Conservation (phyloP, 805 yeast species). For the Yueomyces sinensis region DNA sequence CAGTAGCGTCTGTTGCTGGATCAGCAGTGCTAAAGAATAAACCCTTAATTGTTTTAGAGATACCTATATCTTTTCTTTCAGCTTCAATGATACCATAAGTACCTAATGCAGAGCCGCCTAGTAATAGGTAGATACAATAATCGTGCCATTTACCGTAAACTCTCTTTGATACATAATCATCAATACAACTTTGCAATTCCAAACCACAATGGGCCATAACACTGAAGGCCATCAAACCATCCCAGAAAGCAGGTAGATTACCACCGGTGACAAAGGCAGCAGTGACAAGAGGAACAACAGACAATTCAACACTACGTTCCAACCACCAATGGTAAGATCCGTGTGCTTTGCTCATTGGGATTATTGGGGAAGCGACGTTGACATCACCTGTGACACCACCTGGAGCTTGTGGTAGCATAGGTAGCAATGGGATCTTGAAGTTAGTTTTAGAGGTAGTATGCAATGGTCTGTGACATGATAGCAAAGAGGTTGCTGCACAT, state of each 20-base stretch:
- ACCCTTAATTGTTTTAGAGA: neutral
- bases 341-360: conserved; percentile 47
- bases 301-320: conserved; percentile 59
- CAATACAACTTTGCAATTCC: conserved; percentile 84
- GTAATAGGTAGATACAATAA: conserved; percentile 52
- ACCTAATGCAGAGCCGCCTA: conserved; percentile 57
- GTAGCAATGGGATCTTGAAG: conserved; percentile 32
- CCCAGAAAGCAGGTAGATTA: conserved; percentile 52
- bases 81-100: conserved; percentile 72
- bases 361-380: conserved; percentile 72
- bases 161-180: conserved; percentile 82
- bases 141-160: conserved; percentile 69
- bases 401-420: conserved; percentile 67
- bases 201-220: conserved; percentile 68
- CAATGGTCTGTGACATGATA: neutral
- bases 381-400: conserved; percentile 89
- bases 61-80: conserved; percentile 36
- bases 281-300: conserved; percentile 63
- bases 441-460: neutral
- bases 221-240: conserved; percentile 53
- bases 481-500: too few species aligned
- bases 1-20: neutral
- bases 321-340: conserved; percentile 93
- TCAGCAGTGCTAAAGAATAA: neutral
- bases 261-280: conserved; percentile 64